A percentile compares a stretch with the other conserved stretches of the same genome.
Conservation (phyloP, 805 yeast species). For the Ogataea philodendri region DNA sequence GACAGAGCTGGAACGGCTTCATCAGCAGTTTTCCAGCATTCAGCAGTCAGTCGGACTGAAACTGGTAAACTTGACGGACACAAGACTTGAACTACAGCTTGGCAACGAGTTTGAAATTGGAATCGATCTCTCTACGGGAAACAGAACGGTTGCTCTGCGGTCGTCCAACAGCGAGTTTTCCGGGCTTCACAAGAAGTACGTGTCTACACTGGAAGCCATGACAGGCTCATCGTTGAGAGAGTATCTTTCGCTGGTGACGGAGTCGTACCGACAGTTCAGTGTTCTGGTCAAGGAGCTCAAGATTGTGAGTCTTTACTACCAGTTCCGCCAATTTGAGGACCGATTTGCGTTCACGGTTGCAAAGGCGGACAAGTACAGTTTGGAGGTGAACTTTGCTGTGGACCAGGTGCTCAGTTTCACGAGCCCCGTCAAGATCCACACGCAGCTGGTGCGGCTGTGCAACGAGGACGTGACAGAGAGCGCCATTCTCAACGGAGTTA, state of each 20-base stretch:
- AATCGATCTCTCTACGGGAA: conserved; percentile 9
- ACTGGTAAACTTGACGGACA: conserved; percentile 11
- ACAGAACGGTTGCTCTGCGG: conserved; percentile 1
- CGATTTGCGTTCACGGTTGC: conserved; percentile 7
- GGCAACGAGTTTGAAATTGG: conserved; percentile 8
- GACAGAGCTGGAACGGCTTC: conserved; percentile 14
- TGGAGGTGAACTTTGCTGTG: conserved; percentile 8
- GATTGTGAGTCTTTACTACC: conserved; percentile 13
- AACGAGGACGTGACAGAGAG: neutral
- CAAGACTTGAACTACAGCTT: conserved; percentile 6
- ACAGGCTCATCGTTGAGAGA: conserved; percentile 7
- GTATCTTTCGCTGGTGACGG: conserved; percentile 7
- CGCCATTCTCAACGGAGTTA: conserved; percentile 10
- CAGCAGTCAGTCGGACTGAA: conserved; percentile 14
- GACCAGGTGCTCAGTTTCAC: conserved; percentile 12
- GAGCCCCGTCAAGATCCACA: conserved; percentile 6
- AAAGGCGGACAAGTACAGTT: conserved; percentile 14
- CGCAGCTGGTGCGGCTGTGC: conserved; percentile 7
- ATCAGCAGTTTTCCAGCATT: conserved; percentile 11
- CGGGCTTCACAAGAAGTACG: conserved; percentile 5
- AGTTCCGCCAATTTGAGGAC: conserved; percentile 7
- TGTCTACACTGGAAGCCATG: neutral
- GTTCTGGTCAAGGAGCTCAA: conserved; percentile 13
- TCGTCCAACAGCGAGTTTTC: conserved; percentile 4
- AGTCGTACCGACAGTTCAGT: conserved; percentile 8